phyloP scores from a whole-genome alignment of 495 filamentous ascomycete genomes.

The Aspergillus cristatus region DNA sequence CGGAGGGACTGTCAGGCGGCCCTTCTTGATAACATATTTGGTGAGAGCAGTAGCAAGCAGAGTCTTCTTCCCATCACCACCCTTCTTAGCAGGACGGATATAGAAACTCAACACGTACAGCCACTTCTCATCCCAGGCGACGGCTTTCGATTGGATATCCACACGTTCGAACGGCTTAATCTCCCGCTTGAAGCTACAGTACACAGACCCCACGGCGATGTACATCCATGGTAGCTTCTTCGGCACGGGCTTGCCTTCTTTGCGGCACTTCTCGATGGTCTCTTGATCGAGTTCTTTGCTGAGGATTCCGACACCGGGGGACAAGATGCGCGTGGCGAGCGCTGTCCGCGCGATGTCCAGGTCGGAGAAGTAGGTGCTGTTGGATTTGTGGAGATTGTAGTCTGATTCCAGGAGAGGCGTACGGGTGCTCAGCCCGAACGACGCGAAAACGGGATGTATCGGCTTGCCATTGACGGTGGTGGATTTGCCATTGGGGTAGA shows the following conservation, averaged over 20 bases:
- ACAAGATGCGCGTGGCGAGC: constrained; percentile 49
- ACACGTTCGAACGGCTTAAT: constrained; percentile 56
- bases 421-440: constrained; percentile 43
- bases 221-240: constrained; percentile 26
- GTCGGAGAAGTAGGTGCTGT: constrained; percentile 1
- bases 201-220: constrained; percentile 58
- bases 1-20: constrained; percentile 74
- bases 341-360: constrained; percentile 17
- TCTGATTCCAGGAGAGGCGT: constrained; percentile 50
- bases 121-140: constrained; percentile 81
- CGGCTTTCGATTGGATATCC: constrained; percentile 57
- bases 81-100: constrained; percentile 40
- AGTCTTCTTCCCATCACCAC: constrained; percentile 36
- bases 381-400: constrained; percentile 45
- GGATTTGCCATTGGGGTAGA: constrained; percentile 23
- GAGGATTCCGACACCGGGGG: constrained; percentile 44
- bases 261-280: constrained; percentile 21
- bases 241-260: constrained; percentile 34
- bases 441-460: constrained; percentile 46
- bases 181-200: constrained; percentile 57
- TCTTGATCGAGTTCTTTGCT: constrained; percentile 38
- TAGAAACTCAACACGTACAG: constrained; percentile 67
- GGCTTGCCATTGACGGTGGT: constrained; percentile 22
- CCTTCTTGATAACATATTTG: constrained; percentile 88
- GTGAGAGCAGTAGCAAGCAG: constrained; percentile 68